Base-by-base conservation (phyloP, 1,284 basidiomycete genomes). In the Ceratobasidium sp. region DNA sequence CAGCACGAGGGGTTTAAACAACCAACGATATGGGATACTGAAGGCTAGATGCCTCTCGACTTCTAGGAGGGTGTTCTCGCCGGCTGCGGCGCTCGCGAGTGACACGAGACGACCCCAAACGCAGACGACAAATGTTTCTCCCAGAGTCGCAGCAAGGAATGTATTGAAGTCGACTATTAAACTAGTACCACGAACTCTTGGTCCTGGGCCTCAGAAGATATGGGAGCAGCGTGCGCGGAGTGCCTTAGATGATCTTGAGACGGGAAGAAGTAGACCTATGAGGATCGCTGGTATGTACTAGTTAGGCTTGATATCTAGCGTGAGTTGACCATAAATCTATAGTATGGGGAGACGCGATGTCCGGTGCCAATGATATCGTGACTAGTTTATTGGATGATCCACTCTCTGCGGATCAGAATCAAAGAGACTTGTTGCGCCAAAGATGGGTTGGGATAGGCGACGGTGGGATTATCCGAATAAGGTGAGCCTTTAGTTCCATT, bases 311-410 rank as follows among this genome's bases (percentile, higher is more conserved):
- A 15, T 19, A 44, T 62, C 11, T 22, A 6, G 29, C n/a, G 19
- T 51, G 11, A 6, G 53, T 33, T 53, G 19, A 56, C 8, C 19
- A n/a, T 45, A n/a, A 5, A n/a, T n/a, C 22, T 15, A 19, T 19
- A 73, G 69, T 73, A 47, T 73, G 69, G 69, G 69, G 69, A 51
- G 69, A 73, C n/a, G 69, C 33, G 53, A 15, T 45, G 31, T 62
- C 69, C 19, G 69, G 69, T n/a, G 69, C 69, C 19, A 24, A 31
- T 27, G 69, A 73, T 14, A 50, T 73, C 53, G 57, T 73, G 19
- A 63, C 59, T 27, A 50, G 57, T 19, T 27, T 73, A 27, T 27
- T 73, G 22, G 69, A 73, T 22, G 69, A 73, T 24, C 69, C 69
- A 53, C 69, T 73, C n/a, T 73, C 69, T 27, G 59, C 51, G 15